Percentiles rank a stretch among this genome's conserved stretches.
Evolutionary conservation across 331 rosid genomes (phyloP).

Genomic region (Erythrophleum ivorense): DNA sequence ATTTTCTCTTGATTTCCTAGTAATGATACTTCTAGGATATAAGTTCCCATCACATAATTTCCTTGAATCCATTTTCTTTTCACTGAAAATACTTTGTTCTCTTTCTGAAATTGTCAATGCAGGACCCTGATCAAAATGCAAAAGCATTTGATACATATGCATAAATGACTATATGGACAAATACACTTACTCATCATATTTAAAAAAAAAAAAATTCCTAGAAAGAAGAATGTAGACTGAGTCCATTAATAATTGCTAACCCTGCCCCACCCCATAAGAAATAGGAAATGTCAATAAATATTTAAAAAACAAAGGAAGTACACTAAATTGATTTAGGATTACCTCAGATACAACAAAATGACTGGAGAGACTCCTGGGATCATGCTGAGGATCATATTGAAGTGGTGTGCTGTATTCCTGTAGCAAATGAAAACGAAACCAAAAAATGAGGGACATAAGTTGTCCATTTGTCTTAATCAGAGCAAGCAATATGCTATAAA

Average conservation of each 20-base stretch:
- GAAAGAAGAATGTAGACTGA: neutral
- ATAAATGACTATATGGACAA: constrained; percentile 1
- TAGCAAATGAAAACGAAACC: constrained; percentile 32
- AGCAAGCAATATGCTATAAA: constrained; percentile 17
- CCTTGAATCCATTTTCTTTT: constrained; percentile 34
- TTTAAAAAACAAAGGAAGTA: neutral
- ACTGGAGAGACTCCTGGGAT: constrained; percentile 23
- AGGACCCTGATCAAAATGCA: constrained; percentile 50
- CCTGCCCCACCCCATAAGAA: constrained; percentile 18
- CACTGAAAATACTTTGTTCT: constrained; percentile 34
- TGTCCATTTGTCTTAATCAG: constrained; percentile 25
- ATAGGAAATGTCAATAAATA: constrained; percentile 20
- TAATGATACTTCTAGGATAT: constrained; percentile 3
- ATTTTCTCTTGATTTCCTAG: constrained; percentile 26
- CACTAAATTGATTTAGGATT: constrained; percentile 18
- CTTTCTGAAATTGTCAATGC: constrained; percentile 36
- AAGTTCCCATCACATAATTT: constrained; percentile 26
- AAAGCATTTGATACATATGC: neutral
- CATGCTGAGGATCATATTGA: constrained; percentile 34
- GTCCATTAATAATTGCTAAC: constrained; percentile 21
- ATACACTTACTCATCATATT: neutral
- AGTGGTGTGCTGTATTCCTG: constrained; percentile 27
- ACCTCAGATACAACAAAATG: constrained; percentile 41
- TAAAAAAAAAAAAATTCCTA: no score
- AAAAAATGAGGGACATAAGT: constrained; percentile 14